Conservation (phyloP, 108 stramenopile genomes). For the Fistulifera pelliculosa region DNA sequence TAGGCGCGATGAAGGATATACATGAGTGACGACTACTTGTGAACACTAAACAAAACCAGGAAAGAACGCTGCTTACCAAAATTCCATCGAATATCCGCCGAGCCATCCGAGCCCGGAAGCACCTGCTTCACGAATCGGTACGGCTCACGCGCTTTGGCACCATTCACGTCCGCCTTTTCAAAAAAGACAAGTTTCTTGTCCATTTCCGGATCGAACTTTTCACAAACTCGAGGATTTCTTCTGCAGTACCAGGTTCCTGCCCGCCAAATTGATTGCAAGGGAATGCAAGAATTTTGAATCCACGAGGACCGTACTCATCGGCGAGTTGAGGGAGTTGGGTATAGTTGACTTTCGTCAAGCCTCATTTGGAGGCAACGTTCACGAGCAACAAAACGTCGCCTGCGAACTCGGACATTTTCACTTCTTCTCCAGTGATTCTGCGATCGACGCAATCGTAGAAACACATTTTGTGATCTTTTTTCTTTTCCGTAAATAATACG, state of each 20-base stretch:
- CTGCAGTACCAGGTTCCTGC: constrained; percentile 65
- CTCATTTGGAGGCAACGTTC: constrained; percentile 69
- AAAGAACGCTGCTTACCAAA: constrained; percentile 9
- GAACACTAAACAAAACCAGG: not conserved
- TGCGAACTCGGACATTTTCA: constrained; percentile 8
- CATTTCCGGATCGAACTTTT: constrained; percentile 6
- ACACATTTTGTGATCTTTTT: not conserved
- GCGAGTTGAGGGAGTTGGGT: constrained; percentile 29
- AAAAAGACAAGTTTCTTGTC: constrained; percentile 56
- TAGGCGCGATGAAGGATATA: not conserved
- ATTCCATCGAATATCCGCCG: constrained; percentile 48
- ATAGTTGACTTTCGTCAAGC: constrained; percentile 39
- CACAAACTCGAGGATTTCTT: constrained; percentile 64
- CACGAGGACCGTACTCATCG: constrained; percentile 43
- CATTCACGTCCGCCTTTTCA: constrained; percentile 74
- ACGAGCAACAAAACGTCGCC: constrained; percentile 40
- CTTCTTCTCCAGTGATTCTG: constrained; percentile 1
- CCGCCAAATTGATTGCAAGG: constrained; percentile 75
- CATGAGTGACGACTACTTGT: not conserved
- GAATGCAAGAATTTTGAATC: constrained; percentile 68
- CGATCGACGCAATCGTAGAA: constrained; percentile 13
- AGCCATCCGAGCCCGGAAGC: constrained; percentile 47
- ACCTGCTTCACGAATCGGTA: constrained; percentile 50
- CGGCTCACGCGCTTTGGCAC: constrained; percentile 58
- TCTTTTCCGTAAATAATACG: constrained; percentile 9